Base-by-base conservation (phyloP, 345 rosid genomes). In the Arabis hirsuta region DNA sequence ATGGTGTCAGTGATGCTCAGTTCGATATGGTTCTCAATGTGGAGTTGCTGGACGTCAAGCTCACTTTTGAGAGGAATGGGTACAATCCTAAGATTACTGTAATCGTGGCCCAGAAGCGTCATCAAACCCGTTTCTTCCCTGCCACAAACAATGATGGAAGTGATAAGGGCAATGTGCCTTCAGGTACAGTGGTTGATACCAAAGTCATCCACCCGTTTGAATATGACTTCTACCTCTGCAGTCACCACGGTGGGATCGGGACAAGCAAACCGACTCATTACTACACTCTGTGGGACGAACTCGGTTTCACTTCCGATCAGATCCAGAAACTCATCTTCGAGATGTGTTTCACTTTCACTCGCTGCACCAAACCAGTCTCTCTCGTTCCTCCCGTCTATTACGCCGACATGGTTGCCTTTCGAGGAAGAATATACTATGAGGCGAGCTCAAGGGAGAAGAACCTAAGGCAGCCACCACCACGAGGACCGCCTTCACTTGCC, bases 191-290 rank as follows among this genome's bases (percentile, higher is more conserved):
- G 8, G 92, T 92, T 34, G 96, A 92, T 73, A 83, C 88, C 0
- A 73, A 24, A 48, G 75, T 92, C 54, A 87, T 87, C 52, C 96
- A 92, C 54, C 96, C 96, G 3, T 85, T 70, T 13, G 89, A 92
- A 78, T 87, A 75, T 58, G 96, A 92, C 69, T 92, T 92, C 69
- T 92, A 87, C 70, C 83, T 90, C 5, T 88, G 85, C 54, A 88
- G 96, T 81, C 96, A 90, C 80, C 83, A 78, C 4, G 96, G 96
- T 56, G 82, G 91, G 60, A 71, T 87, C 0, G 96, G 98, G 12
- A 92, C 96, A 11, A 90, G 96, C 86, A 92, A 90, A 80, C 96
- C 98, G 0, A 87, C 91, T 0, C 98, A 90, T 58, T 92, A 92
- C 57, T 82, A 88, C 27, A 86, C 82, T 16, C 76, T 92, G 3